Evolutionary conservation across 257 asterid genomes (phyloP), one percentile per base, ranked within the genome.

Genomic region (Solanum arcanum): DNA sequence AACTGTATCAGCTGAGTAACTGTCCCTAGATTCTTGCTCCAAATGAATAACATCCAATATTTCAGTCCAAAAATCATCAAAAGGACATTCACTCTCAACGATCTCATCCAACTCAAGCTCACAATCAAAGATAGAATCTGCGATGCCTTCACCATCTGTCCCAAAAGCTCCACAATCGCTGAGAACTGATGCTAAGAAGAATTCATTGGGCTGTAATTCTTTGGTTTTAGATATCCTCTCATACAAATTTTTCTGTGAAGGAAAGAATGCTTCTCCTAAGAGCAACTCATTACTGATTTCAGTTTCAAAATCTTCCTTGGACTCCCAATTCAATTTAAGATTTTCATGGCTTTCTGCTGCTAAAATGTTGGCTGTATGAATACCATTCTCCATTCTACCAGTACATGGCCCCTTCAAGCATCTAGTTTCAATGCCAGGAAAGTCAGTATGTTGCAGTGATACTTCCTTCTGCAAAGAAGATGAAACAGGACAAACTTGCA

Each of bases 41-140:
- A 80, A 83, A 83, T 87, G 92, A 86, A 93, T 52, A 52, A 86
- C 86, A 83, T 89, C 92, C 83, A 89, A 89, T 90, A 92, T 92
- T 75, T 94, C 95, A 25, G 87, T 84, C 97, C 94, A 94, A 42
- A 88, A 86, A 75, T 90, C 94, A 49, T 92, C 95, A 77, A 89
- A 92, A 11, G 88, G 76, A 31, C 66, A 82, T 86, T 87, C 87
- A 85, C 86, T 47, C 12, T 87, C 91, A 83, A 90, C 93, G 18
- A 86, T 87, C 39, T 75, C 85, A 87, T 68, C 86, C 81, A 69
- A 23, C 85, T 72, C 87, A 47, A 74, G 85, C 47, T 56, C 83
- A 27, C 56, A 89, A 75, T 41, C 29, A 60, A 21, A 62, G 88
- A 47, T 80, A 16, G 87, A 46, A 16, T 87, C 23, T 37, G 5